phyloP scores from a whole-genome alignment of 106 monocot species.

The Acorus gramineus region DNA sequence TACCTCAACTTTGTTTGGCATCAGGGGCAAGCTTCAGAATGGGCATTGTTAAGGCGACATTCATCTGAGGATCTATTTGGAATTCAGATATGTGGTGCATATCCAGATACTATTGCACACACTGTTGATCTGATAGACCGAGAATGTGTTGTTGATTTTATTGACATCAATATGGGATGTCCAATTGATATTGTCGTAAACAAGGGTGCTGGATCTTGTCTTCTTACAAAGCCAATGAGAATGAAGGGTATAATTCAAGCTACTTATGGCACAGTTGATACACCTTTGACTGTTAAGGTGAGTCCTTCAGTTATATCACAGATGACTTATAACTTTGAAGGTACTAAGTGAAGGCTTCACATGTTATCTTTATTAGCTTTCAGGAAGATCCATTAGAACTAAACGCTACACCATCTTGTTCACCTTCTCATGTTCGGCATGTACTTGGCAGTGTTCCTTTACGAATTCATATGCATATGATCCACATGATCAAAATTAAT shows the following conservation, averaged over 20 bases:
- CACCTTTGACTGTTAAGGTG: slow-evolving; percentile 82
- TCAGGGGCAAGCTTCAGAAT: slow-evolving; percentile 94
- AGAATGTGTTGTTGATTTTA: slow-evolving; percentile 73
- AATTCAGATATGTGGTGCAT: slow-evolving; percentile 81
- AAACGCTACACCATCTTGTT: no score
- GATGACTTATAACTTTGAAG: no score
- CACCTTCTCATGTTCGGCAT: no score
- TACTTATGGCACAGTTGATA: slow-evolving; percentile 35
- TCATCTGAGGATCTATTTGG: slow-evolving; percentile 87
- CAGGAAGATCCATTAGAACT: no score
- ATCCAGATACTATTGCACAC: slow-evolving; percentile 79
- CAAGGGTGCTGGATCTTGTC: slow-evolving; percentile 90
- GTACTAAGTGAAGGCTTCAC: no score
- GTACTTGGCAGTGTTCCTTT: no score
- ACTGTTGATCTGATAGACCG: slow-evolving; percentile 77
- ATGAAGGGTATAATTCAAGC: slow-evolving; percentile 81
- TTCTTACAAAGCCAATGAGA: slow-evolving; percentile 81
- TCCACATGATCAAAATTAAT: no score
- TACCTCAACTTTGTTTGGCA: not conserved
- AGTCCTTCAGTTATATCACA: not conserved
- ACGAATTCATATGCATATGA: no score
- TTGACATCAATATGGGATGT: slow-evolving; percentile 98
- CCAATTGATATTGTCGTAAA: slow-evolving; percentile 91
- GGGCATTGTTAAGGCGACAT: slow-evolving; percentile 90
- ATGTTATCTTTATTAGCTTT: no score